phyloP scores from a whole-genome alignment of 176 grass and related monocot genomes.

The Ensete ventricosum region DNA sequence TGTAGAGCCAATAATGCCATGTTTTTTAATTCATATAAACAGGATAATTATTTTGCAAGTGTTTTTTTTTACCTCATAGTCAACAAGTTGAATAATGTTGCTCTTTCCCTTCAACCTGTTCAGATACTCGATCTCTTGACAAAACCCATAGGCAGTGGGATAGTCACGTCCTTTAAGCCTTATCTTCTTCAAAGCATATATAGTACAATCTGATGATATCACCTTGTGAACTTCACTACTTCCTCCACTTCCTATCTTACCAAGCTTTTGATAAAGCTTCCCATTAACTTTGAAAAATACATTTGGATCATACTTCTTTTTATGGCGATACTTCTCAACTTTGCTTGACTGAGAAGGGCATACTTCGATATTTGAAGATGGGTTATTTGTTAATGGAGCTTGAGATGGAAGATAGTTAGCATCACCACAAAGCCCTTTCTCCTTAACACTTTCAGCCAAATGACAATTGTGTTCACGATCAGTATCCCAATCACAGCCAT shows the following conservation, averaged over 20 bases:
- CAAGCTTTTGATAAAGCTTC: slow-evolving; percentile 92
- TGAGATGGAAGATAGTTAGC: slow-evolving; percentile 30
- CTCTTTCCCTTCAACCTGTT: slow-evolving; percentile 84
- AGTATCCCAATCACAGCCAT: slow-evolving; percentile 31
- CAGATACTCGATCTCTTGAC: slow-evolving; percentile 87
- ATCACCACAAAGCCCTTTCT: slow-evolving; percentile 33
- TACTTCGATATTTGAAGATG: slow-evolving; percentile 34
- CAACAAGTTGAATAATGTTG: slow-evolving; percentile 93
- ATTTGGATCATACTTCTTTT: slow-evolving; percentile 69
- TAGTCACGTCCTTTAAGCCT: slow-evolving; percentile 94
- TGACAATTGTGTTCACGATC: slow-evolving; percentile 27
- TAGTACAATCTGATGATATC: slow-evolving; percentile 66
- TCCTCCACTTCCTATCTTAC: slow-evolving; percentile 93
- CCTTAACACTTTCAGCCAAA: slow-evolving; percentile 21
- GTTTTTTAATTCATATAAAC: background rate
- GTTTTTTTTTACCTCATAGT: slow-evolving; percentile 63
- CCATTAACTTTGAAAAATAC: slow-evolving; percentile 83
- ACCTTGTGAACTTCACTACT: slow-evolving; percentile 98
- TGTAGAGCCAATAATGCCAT: background rate
- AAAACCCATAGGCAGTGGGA: slow-evolving; percentile 82
- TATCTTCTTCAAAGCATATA: slow-evolving; percentile 95
- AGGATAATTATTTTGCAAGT: slow-evolving; percentile 1
- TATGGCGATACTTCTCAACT: slow-evolving; percentile 49
- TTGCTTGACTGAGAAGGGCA: slow-evolving; percentile 31
- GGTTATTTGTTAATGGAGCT: slow-evolving; percentile 30